Evolutionary conservation across 768 basidiomycete species (phyloP).

Genomic region (Lentinula raphanica): DNA sequence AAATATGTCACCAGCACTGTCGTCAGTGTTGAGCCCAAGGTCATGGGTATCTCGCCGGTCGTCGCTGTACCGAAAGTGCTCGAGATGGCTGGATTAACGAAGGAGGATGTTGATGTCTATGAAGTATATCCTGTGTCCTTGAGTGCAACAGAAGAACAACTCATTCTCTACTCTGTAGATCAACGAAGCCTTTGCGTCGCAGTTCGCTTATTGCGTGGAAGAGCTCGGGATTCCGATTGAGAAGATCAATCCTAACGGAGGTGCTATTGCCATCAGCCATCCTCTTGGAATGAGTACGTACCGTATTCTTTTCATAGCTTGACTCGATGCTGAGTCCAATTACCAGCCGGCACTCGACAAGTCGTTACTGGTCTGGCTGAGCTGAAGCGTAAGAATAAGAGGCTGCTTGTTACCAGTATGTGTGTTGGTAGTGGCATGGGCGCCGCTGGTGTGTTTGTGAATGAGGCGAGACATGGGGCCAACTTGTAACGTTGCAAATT

Average conservation of each 20-base stretch:
- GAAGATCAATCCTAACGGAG: constrained; percentile 85
- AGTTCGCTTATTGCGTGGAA: constrained; percentile 90
- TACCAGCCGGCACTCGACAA: constrained; percentile 74
- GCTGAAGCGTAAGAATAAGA: constrained; percentile 61
- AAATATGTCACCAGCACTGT: constrained; percentile 79
- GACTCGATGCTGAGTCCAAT: constrained; percentile 11
- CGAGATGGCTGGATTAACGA: constrained; percentile 51
- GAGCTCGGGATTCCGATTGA: constrained; percentile 68
- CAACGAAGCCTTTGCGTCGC: constrained; percentile 90
- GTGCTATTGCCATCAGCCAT: constrained; percentile 79
- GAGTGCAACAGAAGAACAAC: background rate
- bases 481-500: constrained; percentile 8
- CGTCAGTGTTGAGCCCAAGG: constrained; percentile 73
- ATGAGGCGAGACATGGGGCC: constrained; percentile 39
- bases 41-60: constrained; percentile 77
- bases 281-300: constrained; percentile 79
- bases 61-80: constrained; percentile 69
- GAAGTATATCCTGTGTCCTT: constrained; percentile 42
- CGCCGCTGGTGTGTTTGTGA: constrained; percentile 75
- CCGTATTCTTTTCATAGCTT: background rate
- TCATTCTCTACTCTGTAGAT: constrained; percentile 40
- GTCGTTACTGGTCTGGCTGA: constrained; percentile 86
- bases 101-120: constrained; percentile 71
- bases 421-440: constrained; percentile 87
- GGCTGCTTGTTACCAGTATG: constrained; percentile 69